These are phyloP conservation scores for Globisporangium heterothallicum DNA, from an alignment of 352 stramenopile species.

Conservation along the genomic window DNA sequence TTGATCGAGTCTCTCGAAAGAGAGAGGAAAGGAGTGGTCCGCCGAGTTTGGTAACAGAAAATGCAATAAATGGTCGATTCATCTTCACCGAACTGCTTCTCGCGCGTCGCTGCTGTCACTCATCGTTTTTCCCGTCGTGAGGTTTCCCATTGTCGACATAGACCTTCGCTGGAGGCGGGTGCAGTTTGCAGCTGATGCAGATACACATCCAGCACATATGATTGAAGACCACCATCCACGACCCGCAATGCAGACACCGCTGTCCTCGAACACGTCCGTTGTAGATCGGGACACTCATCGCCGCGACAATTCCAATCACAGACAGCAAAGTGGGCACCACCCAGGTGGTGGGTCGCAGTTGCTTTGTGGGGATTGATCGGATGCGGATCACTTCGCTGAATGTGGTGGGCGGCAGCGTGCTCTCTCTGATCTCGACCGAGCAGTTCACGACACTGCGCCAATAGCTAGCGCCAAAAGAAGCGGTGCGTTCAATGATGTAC, in stretches of 20 bases:
- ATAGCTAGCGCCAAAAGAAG: conserved; percentile 41
- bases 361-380: conserved; percentile 34
- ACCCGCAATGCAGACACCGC: conserved; percentile 59
- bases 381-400: conserved; percentile 62
- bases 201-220: conserved; percentile 51
- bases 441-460: conserved; percentile 72
- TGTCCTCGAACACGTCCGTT: conserved; percentile 39
- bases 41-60: no score
- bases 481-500: conserved; percentile 44
- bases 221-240: conserved; percentile 56
- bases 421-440: conserved; percentile 51
- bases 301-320: conserved; percentile 11
- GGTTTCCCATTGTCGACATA: conserved; percentile 43
- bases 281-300: conserved; percentile 47
- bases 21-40: no score
- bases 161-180: conserved; percentile 44
- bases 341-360: conserved; percentile 27
- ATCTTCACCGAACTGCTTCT: no score
- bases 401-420: conserved; percentile 19
- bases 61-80: no score
- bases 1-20: no score
- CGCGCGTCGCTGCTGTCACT: conserved; percentile 2
- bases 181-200: conserved; percentile 44
- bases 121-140: conserved; percentile 16
- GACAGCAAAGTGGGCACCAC: conserved; percentile 21